Conservation (phyloP, 495 filamentous ascomycete species). For the Pyrenula massariospora region DNA sequence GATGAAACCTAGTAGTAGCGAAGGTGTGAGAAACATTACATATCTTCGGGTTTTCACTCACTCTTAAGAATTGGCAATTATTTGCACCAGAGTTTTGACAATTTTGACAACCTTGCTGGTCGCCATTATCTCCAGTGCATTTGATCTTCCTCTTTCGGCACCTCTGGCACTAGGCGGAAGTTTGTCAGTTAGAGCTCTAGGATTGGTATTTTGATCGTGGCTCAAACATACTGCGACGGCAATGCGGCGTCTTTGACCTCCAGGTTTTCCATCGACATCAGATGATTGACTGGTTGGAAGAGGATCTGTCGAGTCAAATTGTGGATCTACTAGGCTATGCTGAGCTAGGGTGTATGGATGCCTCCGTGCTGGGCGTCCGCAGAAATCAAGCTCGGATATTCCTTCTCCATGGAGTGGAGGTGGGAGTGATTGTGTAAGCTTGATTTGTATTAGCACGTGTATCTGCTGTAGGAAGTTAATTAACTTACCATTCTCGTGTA, state of each 20-base stretch:
- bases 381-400: neutral
- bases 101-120: constrained; percentile 67
- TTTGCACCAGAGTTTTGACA: constrained; percentile 64
- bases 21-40: neutral
- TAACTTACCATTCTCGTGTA: neutral
- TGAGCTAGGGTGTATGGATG: neutral
- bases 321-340: neutral
- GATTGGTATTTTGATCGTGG: too few species aligned
- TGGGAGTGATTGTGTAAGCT: neutral
- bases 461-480: neutral
- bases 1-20: neutral
- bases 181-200: too few species aligned
- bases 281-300: constrained; percentile 10
- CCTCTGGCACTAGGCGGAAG: constrained; percentile 58
- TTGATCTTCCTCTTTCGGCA: constrained; percentile 94
- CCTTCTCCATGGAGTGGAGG: neutral
- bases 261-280: constrained; percentile 22
- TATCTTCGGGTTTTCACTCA: constrained; percentile 24
- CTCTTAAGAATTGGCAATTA: constrained; percentile 68
- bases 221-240: constrained; percentile 56
- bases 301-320: neutral
- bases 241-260: constrained; percentile 38
- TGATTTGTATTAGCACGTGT: neutral
- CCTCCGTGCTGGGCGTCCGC: neutral
- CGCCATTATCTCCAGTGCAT: constrained; percentile 77